phyloP scores from a whole-genome alignment of 306 rosid species.

The Prunus mongolica region DNA sequence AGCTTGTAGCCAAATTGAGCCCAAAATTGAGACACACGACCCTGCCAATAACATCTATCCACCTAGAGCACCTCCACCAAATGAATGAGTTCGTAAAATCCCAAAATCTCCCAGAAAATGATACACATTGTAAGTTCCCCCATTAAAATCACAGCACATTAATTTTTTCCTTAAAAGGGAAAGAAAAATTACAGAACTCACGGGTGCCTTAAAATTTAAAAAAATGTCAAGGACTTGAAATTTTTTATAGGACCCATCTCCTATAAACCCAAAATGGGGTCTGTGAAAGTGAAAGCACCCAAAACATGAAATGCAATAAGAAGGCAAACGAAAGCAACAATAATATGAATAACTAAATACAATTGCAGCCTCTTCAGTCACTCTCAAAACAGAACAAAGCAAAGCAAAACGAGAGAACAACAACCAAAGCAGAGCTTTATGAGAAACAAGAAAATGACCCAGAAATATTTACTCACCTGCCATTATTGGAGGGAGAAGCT shows the following conservation, averaged over 20 bases:
- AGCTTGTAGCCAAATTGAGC: background rate
- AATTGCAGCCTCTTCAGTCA: slow-evolving; percentile 13
- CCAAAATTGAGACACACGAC: background rate
- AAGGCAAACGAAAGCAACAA: background rate
- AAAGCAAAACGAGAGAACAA: slow-evolving; percentile 4
- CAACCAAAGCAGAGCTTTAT: slow-evolving; percentile 12
- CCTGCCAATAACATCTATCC: background rate
- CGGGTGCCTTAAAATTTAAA: background rate
- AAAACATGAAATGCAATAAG: slow-evolving; percentile 4
- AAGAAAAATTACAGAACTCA: background rate
- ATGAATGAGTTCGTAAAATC: slow-evolving; percentile 1
- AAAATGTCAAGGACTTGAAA: slow-evolving; percentile 3
- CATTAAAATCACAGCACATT: background rate
- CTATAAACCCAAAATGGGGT: slow-evolving; percentile 20
- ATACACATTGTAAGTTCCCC: background rate
- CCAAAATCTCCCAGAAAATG: background rate
- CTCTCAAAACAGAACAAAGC: background rate
- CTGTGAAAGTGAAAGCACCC: slow-evolving; percentile 5
- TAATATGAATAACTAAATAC: background rate
- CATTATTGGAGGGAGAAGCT: slow-evolving; percentile 50
- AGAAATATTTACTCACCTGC: slow-evolving; percentile 58
- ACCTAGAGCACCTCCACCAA: background rate
- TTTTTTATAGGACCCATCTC: slow-evolving; percentile 22
- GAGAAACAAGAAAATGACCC: slow-evolving; percentile 19
- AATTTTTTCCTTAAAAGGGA: background rate